Base-by-base conservation (phyloP, 2,329 filamentous ascomycete species). In the Aspergillus aculeatinus region DNA sequence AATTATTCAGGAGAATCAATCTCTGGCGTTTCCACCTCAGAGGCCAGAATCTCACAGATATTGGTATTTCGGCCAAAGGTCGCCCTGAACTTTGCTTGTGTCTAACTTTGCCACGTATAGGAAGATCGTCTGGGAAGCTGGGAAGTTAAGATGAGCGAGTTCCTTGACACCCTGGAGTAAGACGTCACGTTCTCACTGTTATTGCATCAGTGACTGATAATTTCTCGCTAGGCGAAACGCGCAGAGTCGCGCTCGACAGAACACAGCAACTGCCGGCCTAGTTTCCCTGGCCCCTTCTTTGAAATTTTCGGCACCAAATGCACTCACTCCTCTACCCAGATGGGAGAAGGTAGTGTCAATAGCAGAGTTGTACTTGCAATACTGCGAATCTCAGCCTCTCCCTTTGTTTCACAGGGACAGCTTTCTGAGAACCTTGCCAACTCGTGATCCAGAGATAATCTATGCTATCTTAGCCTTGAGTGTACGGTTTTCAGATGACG, bases 311-410 rank as follows among this genome's bases (percentile, higher is more conserved):
- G 35, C 62, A 59, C 19, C 60, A 60, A 64, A 60, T 35, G 62
- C 66, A 55, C 59, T 58, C 7, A 72, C 70, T 23, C 65, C 70
- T 2, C 63, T 79, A 35, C 78, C 78, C 19, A 63, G 75, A 2
- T 76, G 72, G 72, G 74, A 79, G 31, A 70, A 75, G 25, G 72
- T 81, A 5, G 58, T 73, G 9, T 67, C 69, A 5, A 68, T 79
- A 14, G 78, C 76, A 12, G 72, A 79, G 50, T 66, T 77, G 2
- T 84, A 83, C 63, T 63, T 82, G 3, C 65, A 73, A 4, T 83
- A 80, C 63, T 81, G 80, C 57, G 79, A 83, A 55, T 79, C 76
- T 25, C 82, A 84, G 54, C 81, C 81, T 5, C 70, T 84, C 23
- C 76, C 77, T 16, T 69, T 84, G 0, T 84, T 84, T 54, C 70